Evolutionary conservation across 1,139 yeast species (phyloP).

Genomic region (Candida freyschussii): DNA sequence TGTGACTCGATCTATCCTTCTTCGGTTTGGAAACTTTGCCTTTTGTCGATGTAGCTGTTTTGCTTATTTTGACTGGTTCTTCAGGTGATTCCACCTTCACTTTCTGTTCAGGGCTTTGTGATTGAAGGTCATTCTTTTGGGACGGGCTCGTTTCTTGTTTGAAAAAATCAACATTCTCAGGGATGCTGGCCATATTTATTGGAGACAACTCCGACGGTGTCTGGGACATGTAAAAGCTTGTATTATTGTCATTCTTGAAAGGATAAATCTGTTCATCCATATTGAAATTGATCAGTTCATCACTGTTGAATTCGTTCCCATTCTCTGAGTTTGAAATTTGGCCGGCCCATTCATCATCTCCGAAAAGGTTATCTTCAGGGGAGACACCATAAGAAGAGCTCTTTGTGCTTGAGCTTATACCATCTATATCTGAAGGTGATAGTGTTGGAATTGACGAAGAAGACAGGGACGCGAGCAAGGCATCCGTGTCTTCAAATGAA

Average conservation of each 20-base stretch:
- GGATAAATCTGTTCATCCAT: neutral
- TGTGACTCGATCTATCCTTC: conserved; percentile 61
- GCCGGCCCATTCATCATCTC: conserved; percentile 13
- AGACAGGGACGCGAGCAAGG: conserved; percentile 24
- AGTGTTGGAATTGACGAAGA: conserved; percentile 20
- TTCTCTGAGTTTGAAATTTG: neutral
- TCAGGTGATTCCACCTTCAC: conserved; percentile 1
- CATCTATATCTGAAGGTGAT: conserved; percentile 21
- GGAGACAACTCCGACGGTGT: conserved; percentile 1
- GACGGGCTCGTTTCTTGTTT: too few relatives aligned
- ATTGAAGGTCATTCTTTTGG: too few relatives aligned
- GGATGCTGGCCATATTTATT: too few relatives aligned
- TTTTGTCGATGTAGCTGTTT: neutral
- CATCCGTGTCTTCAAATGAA: conserved; percentile 26
- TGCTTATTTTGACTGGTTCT: too few relatives aligned
- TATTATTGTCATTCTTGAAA: neutral
- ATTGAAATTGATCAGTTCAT: conserved; percentile 7
- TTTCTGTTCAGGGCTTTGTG: too few relatives aligned
- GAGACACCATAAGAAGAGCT: conserved; percentile 21
- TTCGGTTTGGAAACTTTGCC: conserved; percentile 23
- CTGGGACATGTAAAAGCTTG: conserved; percentile 4
- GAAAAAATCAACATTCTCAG: too few relatives aligned
- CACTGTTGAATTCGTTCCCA: conserved; percentile 3
- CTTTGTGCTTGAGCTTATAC: conserved; percentile 17
- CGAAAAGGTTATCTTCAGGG: conserved; percentile 19